These are phyloP conservation scores for Ceratobasidium sp. DNA, from an alignment of 1,284 basidiomycete species.

Conservation along the genomic window DNA sequence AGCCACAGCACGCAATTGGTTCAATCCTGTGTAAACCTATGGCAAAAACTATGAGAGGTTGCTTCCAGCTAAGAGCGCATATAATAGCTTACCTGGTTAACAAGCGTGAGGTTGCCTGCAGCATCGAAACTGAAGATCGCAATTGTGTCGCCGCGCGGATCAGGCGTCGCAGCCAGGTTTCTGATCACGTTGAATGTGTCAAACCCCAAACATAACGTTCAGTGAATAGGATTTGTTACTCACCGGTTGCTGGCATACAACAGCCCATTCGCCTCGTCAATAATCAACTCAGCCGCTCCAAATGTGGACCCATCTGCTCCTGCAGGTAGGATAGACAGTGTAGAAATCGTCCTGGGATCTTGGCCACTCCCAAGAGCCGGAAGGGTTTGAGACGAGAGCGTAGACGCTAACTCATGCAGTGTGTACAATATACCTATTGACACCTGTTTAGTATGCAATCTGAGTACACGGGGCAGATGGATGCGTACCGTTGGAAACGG, in stretches of 20 bases:
- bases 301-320: slow-evolving; percentile 54
- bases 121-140: slow-evolving; percentile 47
- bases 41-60: background rate
- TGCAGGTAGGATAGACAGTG: slow-evolving; percentile 69
- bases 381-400: slow-evolving; percentile 72
- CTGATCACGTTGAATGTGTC: slow-evolving; percentile 56
- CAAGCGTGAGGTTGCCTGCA: slow-evolving; percentile 54
- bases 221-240: slow-evolving; percentile 52
- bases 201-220: slow-evolving; percentile 65
- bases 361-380: slow-evolving; percentile 56
- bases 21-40: slow-evolving; percentile 70
- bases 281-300: slow-evolving; percentile 40
- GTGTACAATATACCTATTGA: slow-evolving; percentile 64
- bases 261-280: slow-evolving; percentile 30
- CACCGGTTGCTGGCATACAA: slow-evolving; percentile 47
- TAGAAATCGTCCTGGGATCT: slow-evolving; percentile 58
- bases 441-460: slow-evolving; percentile 33
- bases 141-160: slow-evolving; percentile 54
- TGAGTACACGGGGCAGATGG: slow-evolving; percentile 6
- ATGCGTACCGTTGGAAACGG: slow-evolving; percentile 60
- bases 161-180: slow-evolving; percentile 55
- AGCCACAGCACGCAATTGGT: slow-evolving; percentile 74
- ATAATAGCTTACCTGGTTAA: slow-evolving; percentile 58
- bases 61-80: too few species aligned
- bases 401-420: slow-evolving; percentile 76